Conservation (phyloP, 2,329 filamentous ascomycete genomes). For the Ascochyta lentis region DNA sequence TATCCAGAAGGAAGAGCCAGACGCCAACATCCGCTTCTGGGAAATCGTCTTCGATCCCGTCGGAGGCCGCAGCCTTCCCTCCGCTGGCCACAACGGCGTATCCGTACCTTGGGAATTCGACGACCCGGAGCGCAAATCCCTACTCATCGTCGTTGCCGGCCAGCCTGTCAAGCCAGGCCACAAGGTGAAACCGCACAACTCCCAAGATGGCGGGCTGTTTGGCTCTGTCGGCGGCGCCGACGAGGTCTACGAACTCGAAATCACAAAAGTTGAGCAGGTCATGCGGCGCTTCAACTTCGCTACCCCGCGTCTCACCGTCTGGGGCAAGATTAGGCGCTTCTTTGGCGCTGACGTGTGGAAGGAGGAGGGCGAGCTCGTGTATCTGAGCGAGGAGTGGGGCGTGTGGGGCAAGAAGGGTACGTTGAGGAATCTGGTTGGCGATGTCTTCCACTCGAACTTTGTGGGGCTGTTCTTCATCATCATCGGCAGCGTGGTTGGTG, state of each 20-base stretch:
- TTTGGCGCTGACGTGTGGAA: conserved; percentile 39
- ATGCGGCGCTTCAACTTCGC: conserved; percentile 33
- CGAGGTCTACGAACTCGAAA: conserved; percentile 32
- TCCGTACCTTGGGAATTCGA: conserved; percentile 27
- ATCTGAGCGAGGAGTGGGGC: conserved; percentile 39
- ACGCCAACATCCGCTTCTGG: conserved; percentile 32
- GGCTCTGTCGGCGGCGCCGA: conserved; percentile 20
- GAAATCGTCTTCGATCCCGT: conserved; percentile 40
- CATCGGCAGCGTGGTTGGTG: conserved; percentile 23
- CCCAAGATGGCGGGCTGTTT: conserved; percentile 28
- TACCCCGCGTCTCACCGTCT: conserved; percentile 19
- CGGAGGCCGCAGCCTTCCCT: conserved; percentile 23
- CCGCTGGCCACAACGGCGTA: conserved; percentile 8
- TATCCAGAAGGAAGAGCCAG: conserved; percentile 15
- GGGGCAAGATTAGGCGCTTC: conserved; percentile 30
- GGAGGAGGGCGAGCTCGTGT: conserved; percentile 36
- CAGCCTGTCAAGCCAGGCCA: conserved; percentile 11
- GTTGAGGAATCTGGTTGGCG: conserved; percentile 32
- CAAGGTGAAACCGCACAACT: conserved; percentile 17
- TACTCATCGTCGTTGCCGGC: conserved; percentile 38
- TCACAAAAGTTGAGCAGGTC: conserved; percentile 32
- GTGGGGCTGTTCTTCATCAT: conserved; percentile 35
- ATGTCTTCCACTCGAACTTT: conserved; percentile 34
- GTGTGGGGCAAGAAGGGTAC: conserved; percentile 41
- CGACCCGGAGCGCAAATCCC: conserved; percentile 31